Conservation (phyloP, 2,329 filamentous ascomycete species). For the Malbranchea zuffiana region DNA sequence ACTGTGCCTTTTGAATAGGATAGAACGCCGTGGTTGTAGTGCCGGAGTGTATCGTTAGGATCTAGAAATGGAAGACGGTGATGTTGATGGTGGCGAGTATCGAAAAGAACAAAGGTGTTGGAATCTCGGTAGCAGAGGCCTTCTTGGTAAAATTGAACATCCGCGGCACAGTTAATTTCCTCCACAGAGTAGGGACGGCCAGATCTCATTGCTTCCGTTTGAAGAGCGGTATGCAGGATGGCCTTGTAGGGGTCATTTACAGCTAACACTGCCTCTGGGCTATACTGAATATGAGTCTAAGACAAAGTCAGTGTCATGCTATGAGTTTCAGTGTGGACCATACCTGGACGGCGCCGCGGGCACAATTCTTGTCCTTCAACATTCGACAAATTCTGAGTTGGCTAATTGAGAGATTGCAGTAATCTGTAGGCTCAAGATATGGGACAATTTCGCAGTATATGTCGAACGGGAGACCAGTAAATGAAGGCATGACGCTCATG, state of each 20-base stretch:
- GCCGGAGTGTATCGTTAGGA: neutral
- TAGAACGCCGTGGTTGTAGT: neutral
- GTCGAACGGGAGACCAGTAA: slow-evolving; percentile 1
- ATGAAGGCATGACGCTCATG: neutral
- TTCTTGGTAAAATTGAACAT: neutral
- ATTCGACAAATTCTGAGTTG: neutral
- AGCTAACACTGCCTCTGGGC: neutral
- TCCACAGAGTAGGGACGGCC: neutral
- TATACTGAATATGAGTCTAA: slow-evolving; percentile 1
- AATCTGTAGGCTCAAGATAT: neutral
- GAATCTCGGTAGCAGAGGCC: slow-evolving; percentile 1
- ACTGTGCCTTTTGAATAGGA: neutral
- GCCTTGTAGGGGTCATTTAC: neutral
- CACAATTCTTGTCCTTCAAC: neutral
- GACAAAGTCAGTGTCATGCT: neutral
- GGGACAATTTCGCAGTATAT: neutral
- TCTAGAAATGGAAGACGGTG: neutral
- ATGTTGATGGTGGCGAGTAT: neutral
- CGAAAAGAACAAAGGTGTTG: neutral
- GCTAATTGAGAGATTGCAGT: neutral
- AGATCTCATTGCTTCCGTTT: neutral
- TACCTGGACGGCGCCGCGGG: neutral
- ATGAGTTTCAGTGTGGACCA: neutral
- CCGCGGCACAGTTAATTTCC: neutral
- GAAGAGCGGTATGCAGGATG: neutral